phyloP scores from a whole-genome alignment of 768 basidiomycete genomes.

The Austroboletus eburneus region DNA sequence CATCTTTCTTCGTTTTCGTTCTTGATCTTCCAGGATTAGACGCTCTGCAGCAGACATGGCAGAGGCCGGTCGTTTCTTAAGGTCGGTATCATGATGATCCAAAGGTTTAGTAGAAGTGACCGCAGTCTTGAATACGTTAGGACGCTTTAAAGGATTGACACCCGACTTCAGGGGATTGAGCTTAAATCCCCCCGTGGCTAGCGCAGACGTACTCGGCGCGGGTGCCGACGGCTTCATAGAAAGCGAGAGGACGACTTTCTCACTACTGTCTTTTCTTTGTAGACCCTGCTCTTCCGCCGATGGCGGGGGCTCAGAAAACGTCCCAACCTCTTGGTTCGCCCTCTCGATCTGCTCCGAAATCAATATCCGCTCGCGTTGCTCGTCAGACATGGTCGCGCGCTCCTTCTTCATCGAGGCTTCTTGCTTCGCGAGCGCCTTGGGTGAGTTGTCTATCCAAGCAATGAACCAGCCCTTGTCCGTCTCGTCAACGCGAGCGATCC shows the following conservation, averaged over 20 bases:
- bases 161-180: slow-evolving; percentile 44
- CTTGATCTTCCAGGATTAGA: slow-evolving; percentile 87
- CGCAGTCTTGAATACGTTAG: slow-evolving; percentile 68
- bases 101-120: slow-evolving; percentile 30
- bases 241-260: slow-evolving; percentile 75
- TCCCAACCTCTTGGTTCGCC: slow-evolving; percentile 50
- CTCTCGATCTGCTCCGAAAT: slow-evolving; percentile 94
- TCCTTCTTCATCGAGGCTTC: slow-evolving; percentile 91
- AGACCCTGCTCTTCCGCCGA: slow-evolving; percentile 51
- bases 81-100: slow-evolving; percentile 35
- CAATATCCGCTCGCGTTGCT: slow-evolving; percentile 85
- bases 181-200: slow-evolving; percentile 46
- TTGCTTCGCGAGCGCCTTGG: slow-evolving; percentile 87
- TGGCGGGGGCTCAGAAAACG: slow-evolving; percentile 31
- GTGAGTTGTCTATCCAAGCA: slow-evolving; percentile 95
- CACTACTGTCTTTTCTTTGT: slow-evolving; percentile 65
- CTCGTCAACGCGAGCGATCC: slow-evolving; percentile 91
- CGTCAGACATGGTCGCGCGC: slow-evolving; percentile 85
- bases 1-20: slow-evolving; percentile 79
- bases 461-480: slow-evolving; percentile 99
- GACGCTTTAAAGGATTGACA: slow-evolving; percentile 63
- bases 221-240: slow-evolving; percentile 47
- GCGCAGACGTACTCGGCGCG: slow-evolving; percentile 26
- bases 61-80: slow-evolving; percentile 59
- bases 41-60: slow-evolving; percentile 80